phyloP scores from a whole-genome alignment of 1,284 basidiomycete genomes.

The Trametes sp. region DNA sequence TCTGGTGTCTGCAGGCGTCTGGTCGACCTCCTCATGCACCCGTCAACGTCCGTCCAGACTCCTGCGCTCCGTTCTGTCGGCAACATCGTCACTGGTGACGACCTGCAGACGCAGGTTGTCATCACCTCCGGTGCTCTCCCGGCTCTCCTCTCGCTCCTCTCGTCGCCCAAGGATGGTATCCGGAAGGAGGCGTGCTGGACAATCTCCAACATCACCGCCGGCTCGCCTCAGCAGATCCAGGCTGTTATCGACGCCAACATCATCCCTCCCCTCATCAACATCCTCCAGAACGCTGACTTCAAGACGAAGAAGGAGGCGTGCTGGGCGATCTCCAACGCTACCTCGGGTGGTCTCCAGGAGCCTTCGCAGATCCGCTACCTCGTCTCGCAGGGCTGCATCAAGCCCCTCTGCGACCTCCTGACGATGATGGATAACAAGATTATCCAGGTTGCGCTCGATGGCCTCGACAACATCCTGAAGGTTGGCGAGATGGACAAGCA shows the following conservation, averaged over 20 bases:
- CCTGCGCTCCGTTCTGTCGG: constrained; percentile 97
- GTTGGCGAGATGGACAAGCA: constrained; percentile 97
- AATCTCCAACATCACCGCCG: constrained; percentile 98
- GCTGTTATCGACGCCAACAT: constrained; percentile 89
- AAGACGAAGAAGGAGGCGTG: constrained; percentile 99
- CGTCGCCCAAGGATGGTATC: constrained; percentile 96
- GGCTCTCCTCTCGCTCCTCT: constrained; percentile 90
- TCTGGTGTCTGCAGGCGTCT: constrained; percentile 97
- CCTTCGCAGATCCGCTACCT: constrained; percentile 98
- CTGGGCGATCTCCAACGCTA: constrained; percentile 99
- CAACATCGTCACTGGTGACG: constrained; percentile 99
- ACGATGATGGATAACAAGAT: constrained; percentile 99
- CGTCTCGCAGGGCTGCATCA: constrained; percentile 97
- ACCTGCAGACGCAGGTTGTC: constrained; percentile 98
- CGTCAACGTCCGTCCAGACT: constrained; percentile 98
- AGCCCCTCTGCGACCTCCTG: constrained; percentile 96
- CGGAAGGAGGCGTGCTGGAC: constrained; percentile 99
- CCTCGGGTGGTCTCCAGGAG: constrained; percentile 96
- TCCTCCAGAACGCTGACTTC: constrained; percentile 97
- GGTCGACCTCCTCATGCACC: constrained; percentile 97
- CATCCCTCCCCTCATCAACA: constrained; percentile 98
- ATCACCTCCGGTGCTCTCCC: constrained; percentile 96
- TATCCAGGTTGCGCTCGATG: constrained; percentile 97
- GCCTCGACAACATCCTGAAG: constrained; percentile 98
- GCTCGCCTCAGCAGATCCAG: constrained; percentile 96